phyloP scores from a whole-genome alignment of 495 filamentous ascomycete genomes.

The Talaromyces borbonicus region DNA sequence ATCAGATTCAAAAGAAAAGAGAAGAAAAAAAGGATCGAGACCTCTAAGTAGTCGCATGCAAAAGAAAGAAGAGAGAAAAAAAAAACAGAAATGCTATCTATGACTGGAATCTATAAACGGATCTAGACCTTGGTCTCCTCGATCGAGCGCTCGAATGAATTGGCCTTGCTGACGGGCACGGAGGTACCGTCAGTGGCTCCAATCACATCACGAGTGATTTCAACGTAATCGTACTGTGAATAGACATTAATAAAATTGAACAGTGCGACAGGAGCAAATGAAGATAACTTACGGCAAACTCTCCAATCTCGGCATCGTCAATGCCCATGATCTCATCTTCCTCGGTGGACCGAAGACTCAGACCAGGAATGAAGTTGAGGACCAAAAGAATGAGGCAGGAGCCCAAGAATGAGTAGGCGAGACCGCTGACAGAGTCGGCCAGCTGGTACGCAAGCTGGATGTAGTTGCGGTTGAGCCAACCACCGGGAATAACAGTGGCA shows the following conservation, averaged over 20 bases:
- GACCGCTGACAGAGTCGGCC: slow-evolving; percentile 75
- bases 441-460: slow-evolving; percentile 83
- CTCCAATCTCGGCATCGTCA: slow-evolving; percentile 91
- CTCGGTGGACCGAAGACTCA: slow-evolving; percentile 69
- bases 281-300: slow-evolving; percentile 63
- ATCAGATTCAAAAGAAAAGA: background rate
- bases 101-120: background rate
- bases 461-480: slow-evolving; percentile 88
- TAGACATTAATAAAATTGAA: slow-evolving; percentile 2
- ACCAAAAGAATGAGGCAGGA: slow-evolving; percentile 81
- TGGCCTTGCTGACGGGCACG: background rate
- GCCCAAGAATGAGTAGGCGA: slow-evolving; percentile 76
- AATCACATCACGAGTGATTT: slow-evolving; percentile 77
- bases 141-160: background rate
- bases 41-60: background rate
- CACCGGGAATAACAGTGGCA: slow-evolving; percentile 57
- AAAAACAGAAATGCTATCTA: background rate
- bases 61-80: no score
- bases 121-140: slow-evolving; percentile 8
- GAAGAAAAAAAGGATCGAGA: background rate
- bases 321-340: slow-evolving; percentile 87
- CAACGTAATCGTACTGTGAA: slow-evolving; percentile 82
- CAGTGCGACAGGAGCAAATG: background rate
- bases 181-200: slow-evolving; percentile 39
- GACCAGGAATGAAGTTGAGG: slow-evolving; percentile 77